A percentile compares a stretch with the other conserved stretches of the same genome.
phyloP scores from a whole-genome alignment of 108 stramenopile species.

The Phaeodactylum tricornutum region DNA sequence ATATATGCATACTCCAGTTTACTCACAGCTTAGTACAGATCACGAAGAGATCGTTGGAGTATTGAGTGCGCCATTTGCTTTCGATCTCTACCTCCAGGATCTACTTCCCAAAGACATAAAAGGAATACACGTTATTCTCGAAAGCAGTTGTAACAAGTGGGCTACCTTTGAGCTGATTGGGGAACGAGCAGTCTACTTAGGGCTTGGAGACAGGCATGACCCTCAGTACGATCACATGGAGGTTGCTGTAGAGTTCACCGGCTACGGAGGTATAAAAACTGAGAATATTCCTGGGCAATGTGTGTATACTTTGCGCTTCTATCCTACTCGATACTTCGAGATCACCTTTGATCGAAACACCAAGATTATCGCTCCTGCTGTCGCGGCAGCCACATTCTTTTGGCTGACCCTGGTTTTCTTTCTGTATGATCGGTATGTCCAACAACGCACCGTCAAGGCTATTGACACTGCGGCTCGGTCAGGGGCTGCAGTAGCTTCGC shows the following conservation, averaged over 20 bases:
- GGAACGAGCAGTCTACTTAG: slow-evolving; percentile 17
- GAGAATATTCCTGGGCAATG: neutral
- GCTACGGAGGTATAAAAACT: neutral
- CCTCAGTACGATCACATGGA: slow-evolving; percentile 14
- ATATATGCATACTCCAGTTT: no score
- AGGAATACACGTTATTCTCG: neutral
- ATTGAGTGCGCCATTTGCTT: neutral
- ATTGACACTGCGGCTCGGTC: neutral
- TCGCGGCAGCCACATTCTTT: slow-evolving; percentile 9
- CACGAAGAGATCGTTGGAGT: neutral
- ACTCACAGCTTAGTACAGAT: no score
- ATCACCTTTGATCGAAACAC: neutral
- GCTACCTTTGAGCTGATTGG: slow-evolving; percentile 28
- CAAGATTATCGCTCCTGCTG: slow-evolving; percentile 1
- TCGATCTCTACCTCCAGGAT: neutral
- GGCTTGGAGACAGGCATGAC: slow-evolving; percentile 40
- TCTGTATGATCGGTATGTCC: neutral
- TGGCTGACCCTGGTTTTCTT: slow-evolving; percentile 6
- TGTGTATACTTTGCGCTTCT: neutral
- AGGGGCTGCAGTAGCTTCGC: neutral
- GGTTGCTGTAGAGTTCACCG: neutral
- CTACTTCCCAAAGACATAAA: neutral
- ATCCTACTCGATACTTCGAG: neutral
- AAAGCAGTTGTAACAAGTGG: slow-evolving; percentile 2
- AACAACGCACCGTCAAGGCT: neutral